These are phyloP conservation scores for Eucalyptus pauciflora DNA, from an alignment of 345 rosid species.

Conservation along the genomic window DNA sequence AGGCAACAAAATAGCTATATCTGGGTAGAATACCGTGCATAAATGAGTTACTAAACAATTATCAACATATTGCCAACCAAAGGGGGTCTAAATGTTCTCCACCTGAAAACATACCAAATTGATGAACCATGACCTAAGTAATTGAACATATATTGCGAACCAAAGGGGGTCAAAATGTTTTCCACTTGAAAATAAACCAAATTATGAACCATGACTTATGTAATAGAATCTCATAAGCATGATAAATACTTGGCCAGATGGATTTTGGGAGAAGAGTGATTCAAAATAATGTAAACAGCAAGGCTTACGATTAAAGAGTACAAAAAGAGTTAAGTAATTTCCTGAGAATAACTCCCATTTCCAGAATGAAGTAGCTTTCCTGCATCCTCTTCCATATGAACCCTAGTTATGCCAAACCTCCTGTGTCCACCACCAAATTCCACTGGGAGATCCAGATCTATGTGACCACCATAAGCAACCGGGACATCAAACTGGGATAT, in stretches of 20 bases:
- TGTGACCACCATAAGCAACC: slow-evolving; percentile 57
- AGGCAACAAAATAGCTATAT: not conserved
- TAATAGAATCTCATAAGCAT: not conserved
- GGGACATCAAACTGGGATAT: slow-evolving; percentile 97
- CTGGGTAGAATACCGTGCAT: not conserved
- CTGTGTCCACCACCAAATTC: slow-evolving; percentile 91
- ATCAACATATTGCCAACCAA: not conserved
- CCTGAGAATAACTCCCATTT: slow-evolving; percentile 72
- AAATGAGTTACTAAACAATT: not conserved
- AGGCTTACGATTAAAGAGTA: not conserved
- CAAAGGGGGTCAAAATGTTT: not conserved
- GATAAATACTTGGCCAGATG: not conserved
- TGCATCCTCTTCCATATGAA: slow-evolving; percentile 99
- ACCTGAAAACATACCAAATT: not conserved
- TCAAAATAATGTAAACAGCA: not conserved
- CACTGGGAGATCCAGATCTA: slow-evolving; percentile 80
- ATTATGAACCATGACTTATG: not conserved
- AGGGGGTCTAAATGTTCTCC: not conserved
- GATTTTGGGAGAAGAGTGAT: not conserved
- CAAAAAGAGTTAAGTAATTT: not conserved
- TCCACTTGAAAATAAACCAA: not conserved
- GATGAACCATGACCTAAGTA: not conserved
- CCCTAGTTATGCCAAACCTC: slow-evolving; percentile 85
- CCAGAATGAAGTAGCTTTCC: slow-evolving; percentile 83
- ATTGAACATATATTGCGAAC: not conserved